Base-by-base conservation (phyloP, 805 yeast species). In the Suhomyces sp. region DNA sequence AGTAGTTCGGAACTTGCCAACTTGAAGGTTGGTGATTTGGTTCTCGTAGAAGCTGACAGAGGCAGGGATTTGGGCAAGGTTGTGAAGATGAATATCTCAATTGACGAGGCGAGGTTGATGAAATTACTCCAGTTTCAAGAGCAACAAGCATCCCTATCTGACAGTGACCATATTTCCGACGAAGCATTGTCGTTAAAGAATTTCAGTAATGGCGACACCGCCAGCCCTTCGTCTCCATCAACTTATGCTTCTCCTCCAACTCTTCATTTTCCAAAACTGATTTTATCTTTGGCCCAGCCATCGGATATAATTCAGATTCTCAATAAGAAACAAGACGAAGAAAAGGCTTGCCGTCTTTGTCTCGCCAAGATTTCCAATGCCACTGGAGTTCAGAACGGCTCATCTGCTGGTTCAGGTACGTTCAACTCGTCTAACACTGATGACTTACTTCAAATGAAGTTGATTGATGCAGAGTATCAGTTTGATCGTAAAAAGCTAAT, bases 31-130 rank as follows among this genome's bases (percentile, higher is more conserved):
- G 87, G 87, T 20, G 91, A 86, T 62, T 75, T 86, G 60, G 93
- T 89, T 13, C 81, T 87, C 61, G 96, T 87, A 15, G 93, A 88
- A 62, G 96, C 94, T 1, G 96, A 88, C 62, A 73, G 96, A 31
- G 96, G 96, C 35, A 71, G 82, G 35, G 96, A 88, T 67, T 75
- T 88, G 53, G 96, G 96, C 35, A 79, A 79, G 61, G 79, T 88
- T 44, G 79, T 80, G 35, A 76, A 78, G 53, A 69, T 83, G 59
- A 77, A 82, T 58, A 78, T 88, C 24, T 71, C 84, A 3, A 68
- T 79, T 35, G 87, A 83, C 58, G 87, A 84, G 60, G 92, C 93
- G 0, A 76, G 89, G 44, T 68, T 82, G 54, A 69, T 88, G 66
- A 86, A 86, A 64, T 72, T 82, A 61, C 72, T 79, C 57, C 91